Percentiles rank a stretch among this genome's conserved stretches.
phyloP scores from a whole-genome alignment of 164 flowering plant genomes.

The Nelumbo lutea region DNA sequence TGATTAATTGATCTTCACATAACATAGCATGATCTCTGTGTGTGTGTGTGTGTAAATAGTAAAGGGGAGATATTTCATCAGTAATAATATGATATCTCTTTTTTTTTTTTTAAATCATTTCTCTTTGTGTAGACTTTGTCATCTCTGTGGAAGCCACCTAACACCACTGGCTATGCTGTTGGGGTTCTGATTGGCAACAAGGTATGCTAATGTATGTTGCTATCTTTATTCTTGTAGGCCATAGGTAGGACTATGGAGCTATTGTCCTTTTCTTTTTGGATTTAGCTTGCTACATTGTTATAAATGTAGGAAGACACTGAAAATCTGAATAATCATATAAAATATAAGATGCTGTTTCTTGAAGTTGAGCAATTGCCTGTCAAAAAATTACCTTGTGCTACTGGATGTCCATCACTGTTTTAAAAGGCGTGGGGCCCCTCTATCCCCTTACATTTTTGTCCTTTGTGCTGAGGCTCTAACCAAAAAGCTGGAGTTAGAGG shows the following conservation, averaged over 20 bases:
- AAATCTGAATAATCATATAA: no score
- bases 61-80: neutral
- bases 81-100: neutral
- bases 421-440: no score
- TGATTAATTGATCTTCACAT: no score
- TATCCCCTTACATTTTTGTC: no score
- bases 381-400: no score
- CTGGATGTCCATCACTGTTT: no score
- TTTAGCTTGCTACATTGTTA: neutral
- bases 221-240: neutral
- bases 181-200: conserved; percentile 58
- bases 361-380: no score
- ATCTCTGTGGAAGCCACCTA: conserved; percentile 35
- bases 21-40: no score
- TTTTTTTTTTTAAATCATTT: neutral
- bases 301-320: no score
- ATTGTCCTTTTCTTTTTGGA: neutral
- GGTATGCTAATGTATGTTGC: conserved; percentile 26
- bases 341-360: no score
- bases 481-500: no score
- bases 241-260: neutral
- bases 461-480: no score
- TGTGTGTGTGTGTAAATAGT: neutral
- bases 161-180: conserved; percentile 48
- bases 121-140: conserved; percentile 45